Evolutionary conservation across 306 rosid species (phyloP).

Genomic region (Citrullus colocynthis): DNA sequence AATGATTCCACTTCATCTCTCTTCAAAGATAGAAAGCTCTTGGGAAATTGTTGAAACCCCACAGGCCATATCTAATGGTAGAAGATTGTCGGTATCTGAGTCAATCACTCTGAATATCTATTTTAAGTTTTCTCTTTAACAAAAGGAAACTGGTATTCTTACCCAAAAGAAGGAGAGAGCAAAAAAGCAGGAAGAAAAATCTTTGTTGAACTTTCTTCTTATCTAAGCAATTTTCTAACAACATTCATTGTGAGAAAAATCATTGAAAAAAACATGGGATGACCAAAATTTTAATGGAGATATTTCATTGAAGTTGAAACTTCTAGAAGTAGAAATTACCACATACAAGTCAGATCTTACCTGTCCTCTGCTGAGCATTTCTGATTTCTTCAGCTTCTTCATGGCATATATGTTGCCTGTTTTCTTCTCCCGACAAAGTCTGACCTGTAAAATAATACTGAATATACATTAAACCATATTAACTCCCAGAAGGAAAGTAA

Average conservation of each 20-base stretch:
- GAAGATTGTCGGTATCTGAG: background rate
- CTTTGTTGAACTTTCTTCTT: background rate
- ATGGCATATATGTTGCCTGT: conserved; percentile 48
- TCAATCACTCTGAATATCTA: background rate
- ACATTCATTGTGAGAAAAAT: background rate
- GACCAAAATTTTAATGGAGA: too few relatives aligned
- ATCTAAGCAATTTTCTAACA: background rate
- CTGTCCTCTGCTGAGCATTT: conserved; percentile 64
- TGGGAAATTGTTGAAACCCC: background rate
- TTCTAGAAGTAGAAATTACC: background rate
- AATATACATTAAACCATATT: background rate
- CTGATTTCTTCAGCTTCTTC: conserved; percentile 53
- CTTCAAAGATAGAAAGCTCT: background rate
- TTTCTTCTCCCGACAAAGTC: conserved; percentile 44
- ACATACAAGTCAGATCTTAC: conserved; percentile 10
- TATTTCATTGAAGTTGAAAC: background rate
- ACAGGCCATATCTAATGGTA: background rate
- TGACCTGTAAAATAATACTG: conserved; percentile 24
- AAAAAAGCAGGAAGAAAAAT: background rate
- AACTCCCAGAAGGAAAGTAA: background rate
- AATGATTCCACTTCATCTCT: background rate
- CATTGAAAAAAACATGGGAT: background rate
- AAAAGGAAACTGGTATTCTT: background rate
- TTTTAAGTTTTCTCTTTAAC: background rate
- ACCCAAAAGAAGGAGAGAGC: background rate